Base-by-base conservation (phyloP, 768 basidiomycete genomes). In the Lactarius hengduanensis region DNA sequence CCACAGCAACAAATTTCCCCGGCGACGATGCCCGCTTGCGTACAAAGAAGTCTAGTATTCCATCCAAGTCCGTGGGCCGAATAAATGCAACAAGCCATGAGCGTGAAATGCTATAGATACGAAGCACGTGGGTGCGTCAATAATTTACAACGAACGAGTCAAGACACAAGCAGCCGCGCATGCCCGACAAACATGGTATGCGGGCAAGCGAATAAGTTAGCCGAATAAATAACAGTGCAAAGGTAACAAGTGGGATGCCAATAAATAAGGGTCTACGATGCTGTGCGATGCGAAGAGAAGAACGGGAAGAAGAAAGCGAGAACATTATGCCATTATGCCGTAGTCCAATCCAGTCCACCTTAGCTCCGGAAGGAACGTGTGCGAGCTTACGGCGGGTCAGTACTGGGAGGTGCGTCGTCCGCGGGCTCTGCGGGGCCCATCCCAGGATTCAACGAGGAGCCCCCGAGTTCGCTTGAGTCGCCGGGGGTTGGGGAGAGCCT, bases 171-270 rank as follows among this genome's bases (percentile, higher is more conserved):
- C 50, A 53, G 50, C 22, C 47, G 53, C 40, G 38, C 26, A 11
- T 34, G 47, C 47, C 40, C 41, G 22, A 43, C 43, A 57, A 13
- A 55, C 20, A 47, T 38, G 32, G 61, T 50, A 50, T 1, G 13
- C 58, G 36, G 50, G 32, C 40, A 61, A 47, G 59, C 60, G 45
- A 67, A 67, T 67, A 68, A 69, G 45, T 68, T 59, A 63, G 55
- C 57, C 57, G 62, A 61, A 68, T 67, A 67, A 62, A 69, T 62
- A 66, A 41, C 54, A 36, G 55, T 67, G 65, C 60, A 58, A 57
- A 68, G 59, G 61, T 62, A 32, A 62, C 41, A 59, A 61, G 41
- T 58, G 65, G 61, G 18, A 55, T 69, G 69, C 50, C 54, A 68
- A 59, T 63, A 63, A 63, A 34, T 30, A 63, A 59, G 40, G 28